Evolutionary conservation across 2,329 filamentous ascomycete genomes (phyloP).

Genomic region (Zopfia rhizophila): DNA sequence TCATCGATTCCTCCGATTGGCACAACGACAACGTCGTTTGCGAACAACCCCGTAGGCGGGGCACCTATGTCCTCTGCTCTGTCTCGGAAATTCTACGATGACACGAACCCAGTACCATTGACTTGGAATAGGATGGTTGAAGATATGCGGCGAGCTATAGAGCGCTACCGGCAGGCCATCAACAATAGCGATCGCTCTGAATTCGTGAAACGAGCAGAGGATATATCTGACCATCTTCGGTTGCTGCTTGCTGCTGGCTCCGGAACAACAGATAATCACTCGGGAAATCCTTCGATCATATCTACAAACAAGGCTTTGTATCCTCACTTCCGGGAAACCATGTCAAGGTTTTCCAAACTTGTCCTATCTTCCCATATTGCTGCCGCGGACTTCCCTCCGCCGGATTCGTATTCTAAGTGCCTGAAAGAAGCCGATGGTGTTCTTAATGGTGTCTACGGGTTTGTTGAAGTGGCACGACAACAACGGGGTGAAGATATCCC

Average conservation of each 20-base stretch:
- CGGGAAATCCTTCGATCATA: conserved; percentile 98
- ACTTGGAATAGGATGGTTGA: conserved; percentile 91
- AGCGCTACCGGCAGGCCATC: conserved; percentile 90
- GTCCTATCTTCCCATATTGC: conserved; percentile 98
- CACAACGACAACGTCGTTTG: conserved; percentile 65
- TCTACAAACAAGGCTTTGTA: conserved; percentile 97
- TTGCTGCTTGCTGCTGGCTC: conserved; percentile 94
- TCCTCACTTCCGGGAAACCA: conserved; percentile 98
- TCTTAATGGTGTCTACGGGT: conserved; percentile 91
- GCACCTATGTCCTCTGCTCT: conserved; percentile 62
- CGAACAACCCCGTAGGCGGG: conserved; percentile 59
- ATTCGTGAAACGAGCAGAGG: conserved; percentile 93
- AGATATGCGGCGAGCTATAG: conserved; percentile 91
- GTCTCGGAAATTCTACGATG: conserved; percentile 89
- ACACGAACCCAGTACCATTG: conserved; percentile 79
- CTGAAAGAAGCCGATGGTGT: conserved; percentile 98
- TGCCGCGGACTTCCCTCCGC: conserved; percentile 92
- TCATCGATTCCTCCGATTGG: conserved; percentile 60
- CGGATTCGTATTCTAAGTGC: conserved; percentile 94
- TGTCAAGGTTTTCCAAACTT: conserved; percentile 99
- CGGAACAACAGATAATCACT: conserved; percentile 98
- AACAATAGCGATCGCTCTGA: conserved; percentile 84
- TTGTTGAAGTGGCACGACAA: conserved; percentile 93
- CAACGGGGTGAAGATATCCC: conserved; percentile 94
- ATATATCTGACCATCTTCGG: conserved; percentile 95